Conservation (phyloP, 495 filamentous ascomycete genomes). For the Sphaerosporella brunnea region DNA sequence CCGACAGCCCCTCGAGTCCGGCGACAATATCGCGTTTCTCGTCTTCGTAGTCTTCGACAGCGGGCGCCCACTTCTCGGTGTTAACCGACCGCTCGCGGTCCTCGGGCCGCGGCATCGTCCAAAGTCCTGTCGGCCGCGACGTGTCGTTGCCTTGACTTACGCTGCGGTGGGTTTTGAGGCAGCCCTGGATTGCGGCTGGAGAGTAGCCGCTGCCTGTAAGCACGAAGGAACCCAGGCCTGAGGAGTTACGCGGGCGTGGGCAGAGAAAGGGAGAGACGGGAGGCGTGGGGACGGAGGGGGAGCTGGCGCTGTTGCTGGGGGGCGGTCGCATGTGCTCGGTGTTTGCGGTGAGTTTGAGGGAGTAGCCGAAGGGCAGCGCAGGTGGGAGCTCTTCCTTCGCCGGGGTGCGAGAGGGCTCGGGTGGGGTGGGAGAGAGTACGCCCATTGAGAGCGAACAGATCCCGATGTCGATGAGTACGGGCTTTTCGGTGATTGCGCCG, state of each 20-base stretch:
- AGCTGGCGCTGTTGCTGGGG: neutral
- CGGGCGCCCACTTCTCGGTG: too few species aligned
- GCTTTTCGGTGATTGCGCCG: conserved; percentile 72
- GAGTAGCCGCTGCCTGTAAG: neutral
- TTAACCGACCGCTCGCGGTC: neutral
- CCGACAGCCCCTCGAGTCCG: neutral
- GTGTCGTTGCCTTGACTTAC: neutral
- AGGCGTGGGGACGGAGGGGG: neutral
- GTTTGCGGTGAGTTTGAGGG: conserved; percentile 1
- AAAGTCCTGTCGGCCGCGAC: conserved; percentile 4
- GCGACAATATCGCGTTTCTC: neutral
- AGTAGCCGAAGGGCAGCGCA: neutral
- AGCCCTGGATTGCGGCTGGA: neutral
- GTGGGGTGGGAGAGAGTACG: neutral
- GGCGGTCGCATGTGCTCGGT: neutral
- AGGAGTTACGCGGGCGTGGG: neutral
- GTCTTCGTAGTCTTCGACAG: neutral
- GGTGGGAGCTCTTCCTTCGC: neutral
- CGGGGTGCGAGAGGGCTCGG: conserved; percentile 32
- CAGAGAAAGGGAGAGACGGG: neutral
- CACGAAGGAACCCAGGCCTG: neutral
- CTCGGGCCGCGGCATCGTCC: conserved; percentile 2
- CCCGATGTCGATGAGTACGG: conserved; percentile 71
- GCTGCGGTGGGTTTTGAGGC: neutral
- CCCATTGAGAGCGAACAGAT: conserved; percentile 44